Evolutionary conservation across 2,329 filamentous ascomycete genomes (phyloP), one percentile per base, ranked within the genome.

Genomic region (Nemania serpens): DNA sequence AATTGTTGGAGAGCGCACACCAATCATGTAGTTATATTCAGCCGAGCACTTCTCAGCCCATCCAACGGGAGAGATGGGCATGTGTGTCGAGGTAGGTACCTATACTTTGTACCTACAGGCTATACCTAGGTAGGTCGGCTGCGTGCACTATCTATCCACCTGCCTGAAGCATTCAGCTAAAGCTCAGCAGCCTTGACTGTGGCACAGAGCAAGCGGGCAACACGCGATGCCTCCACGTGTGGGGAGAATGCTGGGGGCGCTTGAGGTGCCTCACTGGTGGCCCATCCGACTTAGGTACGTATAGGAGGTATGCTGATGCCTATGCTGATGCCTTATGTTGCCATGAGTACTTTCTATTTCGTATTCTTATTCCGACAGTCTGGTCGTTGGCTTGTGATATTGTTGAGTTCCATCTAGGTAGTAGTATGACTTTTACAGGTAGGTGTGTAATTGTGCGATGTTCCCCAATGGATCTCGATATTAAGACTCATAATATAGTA

Each of bases 81-180:
- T 29, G 25, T 29, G 25, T 29, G 4, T 29, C 36, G 36, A 3
- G 36, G 36, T 36, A 36, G 6, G 34, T n/a, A n/a, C 11, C 11
- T 12, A 39, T 39, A n/a, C 36, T 17, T 10, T 25, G n/a, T n/a
- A 29, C n/a, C 11, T 18, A 15, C 11, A 5, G 5, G 3, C 4
- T 13, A 17, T 37, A 5, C 39, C 9, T 36, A 2, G 49, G 45
- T 45, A 15, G 36, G 34, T 36, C 13, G 25, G 43, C 49, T 49
- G 20, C n/a, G 15, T 48, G n/a, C n/a, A 29, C 25, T 29, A 25
- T 39, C 37, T 55, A 56, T 50, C 56, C 22, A 56, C 60, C 60
- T 60, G 60, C 60, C 60, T 63, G 5, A 52, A 63, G 53, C 48
- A 60, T 53, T 63, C 60, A 63, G 60, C 60, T 60, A 47, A 29